Conservation (phyloP, 345 rosid species). For the Excoecaria agallocha region DNA sequence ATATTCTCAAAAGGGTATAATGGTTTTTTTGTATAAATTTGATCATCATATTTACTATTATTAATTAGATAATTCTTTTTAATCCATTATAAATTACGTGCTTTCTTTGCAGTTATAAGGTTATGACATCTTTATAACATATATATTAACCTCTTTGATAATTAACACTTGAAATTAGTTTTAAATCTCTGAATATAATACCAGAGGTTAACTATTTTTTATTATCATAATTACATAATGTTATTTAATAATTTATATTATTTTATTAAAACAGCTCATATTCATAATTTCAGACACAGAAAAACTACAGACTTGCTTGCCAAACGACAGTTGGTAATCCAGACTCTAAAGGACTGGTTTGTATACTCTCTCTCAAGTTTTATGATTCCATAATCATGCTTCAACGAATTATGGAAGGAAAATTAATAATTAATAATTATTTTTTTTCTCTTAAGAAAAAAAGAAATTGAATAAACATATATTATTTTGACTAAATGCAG, state of each 20-base stretch:
- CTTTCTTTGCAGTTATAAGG: no score
- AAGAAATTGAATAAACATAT: background rate
- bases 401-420: background rate
- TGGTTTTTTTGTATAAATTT: background rate
- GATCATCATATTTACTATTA: background rate
- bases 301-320: slow-evolving; percentile 89
- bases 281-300: slow-evolving; percentile 57
- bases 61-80: background rate
- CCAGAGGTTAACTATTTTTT: no score
- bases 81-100: no score
- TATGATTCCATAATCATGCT: background rate
- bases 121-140: no score
- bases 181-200: no score
- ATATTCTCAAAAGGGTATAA: slow-evolving; percentile 65
- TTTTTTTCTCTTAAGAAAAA: background rate
- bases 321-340: slow-evolving; percentile 76
- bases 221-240: no score
- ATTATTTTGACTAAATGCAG: slow-evolving; percentile 30
- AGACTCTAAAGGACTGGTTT: slow-evolving; percentile 75
- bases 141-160: no score
- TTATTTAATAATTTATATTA: background rate
- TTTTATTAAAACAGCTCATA: background rate
- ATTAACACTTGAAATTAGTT: no score
- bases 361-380: slow-evolving; percentile 21
- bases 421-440: background rate